Evolutionary conservation across 1,139 yeast species (phyloP).

Genomic region (Candida sp.): DNA sequence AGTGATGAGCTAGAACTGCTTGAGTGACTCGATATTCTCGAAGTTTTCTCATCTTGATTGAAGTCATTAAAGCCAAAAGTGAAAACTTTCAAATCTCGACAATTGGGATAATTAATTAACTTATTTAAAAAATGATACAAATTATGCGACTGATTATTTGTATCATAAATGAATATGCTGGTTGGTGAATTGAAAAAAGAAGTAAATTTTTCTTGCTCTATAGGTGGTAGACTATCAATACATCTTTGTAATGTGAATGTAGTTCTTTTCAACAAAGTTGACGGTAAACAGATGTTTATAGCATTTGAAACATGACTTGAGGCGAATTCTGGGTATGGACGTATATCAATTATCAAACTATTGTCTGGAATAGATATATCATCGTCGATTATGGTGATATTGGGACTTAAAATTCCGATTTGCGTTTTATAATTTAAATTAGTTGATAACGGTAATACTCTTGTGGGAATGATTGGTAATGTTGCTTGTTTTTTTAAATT

Average conservation of each 20-base stretch:
- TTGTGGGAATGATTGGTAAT: conserved; percentile 7
- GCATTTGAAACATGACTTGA: conserved; percentile 52
- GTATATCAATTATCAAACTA: conserved; percentile 56
- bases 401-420: conserved; percentile 10
- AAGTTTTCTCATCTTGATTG: neutral
- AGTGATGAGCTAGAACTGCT: neutral
- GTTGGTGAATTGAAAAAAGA: conserved; percentile 5
- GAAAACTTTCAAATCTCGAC: conserved; percentile 8
- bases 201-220: conserved; percentile 31
- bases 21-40: neutral
- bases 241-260: conserved; percentile 57
- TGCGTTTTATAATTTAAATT: conserved; percentile 8
- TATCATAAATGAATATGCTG: conserved; percentile 24
- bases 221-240: conserved; percentile 52
- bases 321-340: conserved; percentile 66
- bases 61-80: conserved; percentile 4
- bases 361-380: conserved; percentile 7
- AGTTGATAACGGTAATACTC: conserved; percentile 11
- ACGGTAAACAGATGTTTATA: conserved; percentile 70
- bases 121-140: conserved; percentile 48
- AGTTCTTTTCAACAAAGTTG: conserved; percentile 69
- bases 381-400: conserved; percentile 4
- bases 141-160: conserved; percentile 29
- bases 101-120: conserved; percentile 25
- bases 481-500: conserved; percentile 12